Base-by-base conservation (phyloP, 805 yeast genomes). In the Hanseniaspora vineae region DNA sequence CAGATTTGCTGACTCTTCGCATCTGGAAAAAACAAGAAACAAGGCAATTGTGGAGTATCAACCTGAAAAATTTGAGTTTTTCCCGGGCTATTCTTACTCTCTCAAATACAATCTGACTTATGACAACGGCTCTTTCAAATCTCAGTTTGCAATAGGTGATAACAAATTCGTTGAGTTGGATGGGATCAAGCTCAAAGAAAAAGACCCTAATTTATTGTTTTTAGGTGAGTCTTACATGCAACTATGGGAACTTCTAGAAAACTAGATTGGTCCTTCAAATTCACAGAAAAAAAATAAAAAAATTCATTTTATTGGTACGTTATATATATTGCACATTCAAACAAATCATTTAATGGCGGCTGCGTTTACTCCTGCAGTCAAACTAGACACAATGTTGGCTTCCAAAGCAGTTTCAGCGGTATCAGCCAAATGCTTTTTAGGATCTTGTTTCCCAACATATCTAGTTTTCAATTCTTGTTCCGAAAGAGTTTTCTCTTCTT, bases 371-470 rank as follows among this genome's bases (percentile, higher is more conserved):
- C 84, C 84, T 45, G 96, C 85, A 14, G 96, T 85, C 60, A 89
- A 71, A 53, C 90, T 75, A 33, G 95, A 79, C 12, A 86, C 87
- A 44, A 92, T 81, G 62, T 92, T 94, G 46, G 86, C 92, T 66
- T 92, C 98, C 57, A 94, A 77, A 46, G 86, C 72, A 51, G 73
- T 71, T 54, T 86, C 94, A 11, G 96, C 94, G 0, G 94, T 84
- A 53, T 86, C 96, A 44, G 82, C 76, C 58, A 92, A 72, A 70
- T 92, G 99, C 70, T 90, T 92, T 78, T 94, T 92, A 40, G 99
- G 99, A 66, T 92, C 98, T 67, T 90, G 97, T 64, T 87, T 89
- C 57, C 99, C 99, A 35, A 92, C 97, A 60, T 90, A 94, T 62
- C 98, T 80, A 8, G 96, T 90, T 66, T 86, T 87, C 56, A 90